Evolutionary conservation across 2,329 filamentous ascomycete species (phyloP), one percentile per base, ranked within the genome.

Genomic region (Fusarium redolens): DNA sequence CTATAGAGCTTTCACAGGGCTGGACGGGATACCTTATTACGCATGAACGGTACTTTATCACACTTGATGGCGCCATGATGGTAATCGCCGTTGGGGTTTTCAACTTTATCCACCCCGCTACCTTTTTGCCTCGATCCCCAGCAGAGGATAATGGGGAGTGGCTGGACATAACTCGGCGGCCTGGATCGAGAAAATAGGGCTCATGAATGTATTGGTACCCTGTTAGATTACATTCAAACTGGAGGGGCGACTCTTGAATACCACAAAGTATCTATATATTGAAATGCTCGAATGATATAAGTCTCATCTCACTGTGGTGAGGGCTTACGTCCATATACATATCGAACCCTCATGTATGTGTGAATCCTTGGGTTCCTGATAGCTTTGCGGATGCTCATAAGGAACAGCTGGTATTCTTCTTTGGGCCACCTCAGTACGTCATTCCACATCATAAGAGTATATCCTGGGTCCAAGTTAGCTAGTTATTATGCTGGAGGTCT

Each of bases 351-450:
- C 28, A 75, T 72, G 38, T 75, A 75, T 28, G 67, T 60, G 17
- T 75, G 73, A 0, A 75, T 31, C 41, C 57, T 74, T 10, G 62
- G 65, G 37, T 75, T 75, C 2, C 54, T 66, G 2, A 75, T 48
- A 1, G 68, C 71, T n/a, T 74, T 67, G 1, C 73, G 73, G 14
- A 75, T 51, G 14, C 61, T 60, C 68, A 72, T 65, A 4, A 75
- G 52, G n/a, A 75, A 75, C 2, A 72, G 28, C n/a, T 75, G 65
- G 15, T 75, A 75, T 13, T 72, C 73, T 13, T 75, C 71, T 30
- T 62, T 61, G 4, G 73, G 73, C 73, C 71, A 75, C 4, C 68
- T 45, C 15, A 75, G 57, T 4, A 75, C 37, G n/a, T 75, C 60
- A 3, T 75, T 73, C 73, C 73, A 75, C 12, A 75, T 41, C 28